Percentiles rank a stretch among this genome's conserved stretches.
Evolutionary conservation across 2,329 filamentous ascomycete genomes (phyloP).

Genomic region (Chalara sp.): DNA sequence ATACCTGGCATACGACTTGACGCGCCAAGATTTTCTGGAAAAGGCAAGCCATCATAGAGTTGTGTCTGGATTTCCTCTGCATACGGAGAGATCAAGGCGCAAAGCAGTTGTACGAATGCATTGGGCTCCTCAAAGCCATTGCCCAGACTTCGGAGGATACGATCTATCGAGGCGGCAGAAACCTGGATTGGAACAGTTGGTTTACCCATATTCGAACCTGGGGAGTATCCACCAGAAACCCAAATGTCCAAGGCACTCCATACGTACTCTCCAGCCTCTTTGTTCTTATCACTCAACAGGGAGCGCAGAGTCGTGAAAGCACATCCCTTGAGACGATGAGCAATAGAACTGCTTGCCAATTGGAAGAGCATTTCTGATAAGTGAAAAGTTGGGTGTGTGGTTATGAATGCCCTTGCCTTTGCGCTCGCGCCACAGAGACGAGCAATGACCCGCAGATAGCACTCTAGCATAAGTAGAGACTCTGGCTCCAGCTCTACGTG

Average conservation of each 20-base stretch:
- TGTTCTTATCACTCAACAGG: slow-evolving; percentile 67
- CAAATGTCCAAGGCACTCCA: slow-evolving; percentile 79
- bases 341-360: slow-evolving; percentile 70
- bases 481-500: slow-evolving; percentile 81
- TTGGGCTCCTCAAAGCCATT: slow-evolving; percentile 79
- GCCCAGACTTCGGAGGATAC: slow-evolving; percentile 67
- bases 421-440: slow-evolving; percentile 73
- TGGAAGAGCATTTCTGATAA: slow-evolving; percentile 71
- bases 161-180: slow-evolving; percentile 44
- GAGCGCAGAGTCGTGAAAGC: slow-evolving; percentile 74
- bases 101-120: slow-evolving; percentile 73
- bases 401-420: slow-evolving; percentile 65
- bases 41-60: slow-evolving; percentile 71
- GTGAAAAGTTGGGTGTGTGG: slow-evolving; percentile 57
- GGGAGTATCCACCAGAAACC: slow-evolving; percentile 56
- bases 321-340: slow-evolving; percentile 71
- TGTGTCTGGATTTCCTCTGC: slow-evolving; percentile 43
- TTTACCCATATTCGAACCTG: slow-evolving; percentile 35
- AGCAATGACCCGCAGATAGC: slow-evolving; percentile 81
- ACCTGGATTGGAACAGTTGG: slow-evolving; percentile 16
- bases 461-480: slow-evolving; percentile 92
- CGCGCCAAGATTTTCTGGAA: slow-evolving; percentile 77
- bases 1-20: slow-evolving; percentile 77
- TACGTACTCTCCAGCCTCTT: slow-evolving; percentile 61
- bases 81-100: slow-evolving; percentile 63